Conservation (phyloP, 331 rosid genomes). For the Cydonia oblonga region DNA sequence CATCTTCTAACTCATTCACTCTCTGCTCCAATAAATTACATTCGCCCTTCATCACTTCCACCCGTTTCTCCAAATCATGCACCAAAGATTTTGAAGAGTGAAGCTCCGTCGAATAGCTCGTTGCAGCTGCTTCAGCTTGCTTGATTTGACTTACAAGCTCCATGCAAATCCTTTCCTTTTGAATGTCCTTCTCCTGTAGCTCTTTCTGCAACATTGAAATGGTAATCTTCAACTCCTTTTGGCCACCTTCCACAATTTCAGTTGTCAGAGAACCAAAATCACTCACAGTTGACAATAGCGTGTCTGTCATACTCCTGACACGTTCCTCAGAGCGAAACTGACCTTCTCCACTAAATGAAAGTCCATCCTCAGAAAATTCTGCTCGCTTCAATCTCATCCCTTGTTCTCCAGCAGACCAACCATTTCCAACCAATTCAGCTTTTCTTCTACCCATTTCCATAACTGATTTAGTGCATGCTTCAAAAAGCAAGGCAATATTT, state of each 20-base stretch:
- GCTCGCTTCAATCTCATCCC: constrained; percentile 12
- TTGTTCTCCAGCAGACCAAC: constrained; percentile 21
- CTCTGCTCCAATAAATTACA: constrained; percentile 44
- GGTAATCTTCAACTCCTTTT: constrained; percentile 62
- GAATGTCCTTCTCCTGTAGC: constrained; percentile 89
- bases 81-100: constrained; percentile 50
- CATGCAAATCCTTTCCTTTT: constrained; percentile 65
- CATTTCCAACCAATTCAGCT: constrained; percentile 48
- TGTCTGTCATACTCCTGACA: constrained; percentile 46
- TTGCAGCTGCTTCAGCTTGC: constrained; percentile 68
- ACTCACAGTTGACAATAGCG: constrained; percentile 47
- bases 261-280: constrained; percentile 51
- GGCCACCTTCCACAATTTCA: constrained; percentile 44
- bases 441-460: constrained; percentile 48
- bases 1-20: constrained; percentile 46
- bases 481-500: constrained; percentile 43
- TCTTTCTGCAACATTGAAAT: constrained; percentile 67
- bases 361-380: constrained; percentile 15
- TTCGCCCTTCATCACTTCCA: constrained; percentile 44
- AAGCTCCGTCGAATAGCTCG: constrained; percentile 50
- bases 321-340: constrained; percentile 42
- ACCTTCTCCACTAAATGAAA: constrained; percentile 24
- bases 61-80: constrained; percentile 43
- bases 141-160: constrained; percentile 82
- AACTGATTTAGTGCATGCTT: constrained; percentile 50